Evolutionary conservation across 805 yeast genomes (phyloP), one percentile per base, ranked within the genome.

Genomic region (Pichia phayaonensis): DNA sequence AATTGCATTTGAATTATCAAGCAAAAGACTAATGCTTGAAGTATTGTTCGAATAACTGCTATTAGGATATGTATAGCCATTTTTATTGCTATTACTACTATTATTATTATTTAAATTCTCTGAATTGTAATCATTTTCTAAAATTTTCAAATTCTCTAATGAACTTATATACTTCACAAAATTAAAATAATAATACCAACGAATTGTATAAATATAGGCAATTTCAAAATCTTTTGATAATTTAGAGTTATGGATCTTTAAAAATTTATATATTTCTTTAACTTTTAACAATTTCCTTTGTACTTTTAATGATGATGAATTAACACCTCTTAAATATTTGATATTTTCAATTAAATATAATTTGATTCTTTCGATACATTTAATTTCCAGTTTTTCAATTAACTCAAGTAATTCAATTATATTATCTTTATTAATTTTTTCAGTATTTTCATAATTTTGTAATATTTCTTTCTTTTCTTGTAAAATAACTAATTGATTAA

Each of bases 201-300:
- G 73, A 87, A 94, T 90, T 2, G 98, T 92, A 60, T 81, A 82
- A 20, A 83, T 70, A 64, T 94, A 94, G 0, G 97, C 98, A 59
- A 77, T 77, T 49, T 81, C 75, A 40, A 94, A 73, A 60, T 88
- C 94, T 16, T 70, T 63, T 0, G 96, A 92, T 49, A 94, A 68
- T 8, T 80, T 73, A 10, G 76, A 73, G 51, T 85, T 78, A 46
- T 80, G 77, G 5, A 67, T 59, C 4, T 71, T 64, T 39, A 92
- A 63, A 53, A 86, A 89, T 3, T 68, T 68, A 57, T 69, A 86
- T 1, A 80, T 72, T 46, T 83, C 87, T 53, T 76, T 78, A n/a
- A 82, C 81, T 41, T 74, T 72, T 4, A 88, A 63, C 46, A 94
- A 66, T 29, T 77, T 76, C 38, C 74, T 73, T 65, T 94, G 98